These are phyloP conservation scores for Kazachstania africana DNA, from an alignment of 805 yeast species.

Conservation along the genomic window DNA sequence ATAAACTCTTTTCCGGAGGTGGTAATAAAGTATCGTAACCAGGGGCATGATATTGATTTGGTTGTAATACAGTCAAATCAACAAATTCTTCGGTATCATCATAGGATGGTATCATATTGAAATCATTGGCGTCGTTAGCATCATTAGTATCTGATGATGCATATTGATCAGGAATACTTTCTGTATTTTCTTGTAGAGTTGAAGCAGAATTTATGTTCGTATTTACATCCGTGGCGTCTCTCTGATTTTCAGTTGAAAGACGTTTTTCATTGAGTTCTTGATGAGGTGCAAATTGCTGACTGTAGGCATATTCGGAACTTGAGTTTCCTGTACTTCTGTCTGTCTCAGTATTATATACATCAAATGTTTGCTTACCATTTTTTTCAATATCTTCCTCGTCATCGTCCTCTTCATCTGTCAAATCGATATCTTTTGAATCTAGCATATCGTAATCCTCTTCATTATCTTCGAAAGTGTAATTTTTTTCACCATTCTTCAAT, in stretches of 20 bases:
- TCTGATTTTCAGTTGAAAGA: too few species aligned
- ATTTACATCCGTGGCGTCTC: too few species aligned
- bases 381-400: constrained; percentile 2
- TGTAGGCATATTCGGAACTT: constrained; percentile 4
- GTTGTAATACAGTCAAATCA: constrained; percentile 55
- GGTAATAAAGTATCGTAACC: constrained; percentile 58
- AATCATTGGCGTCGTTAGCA: neutral
- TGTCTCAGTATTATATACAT: constrained; percentile 18
- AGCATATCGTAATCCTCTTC: constrained; percentile 2
- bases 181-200: too few species aligned
- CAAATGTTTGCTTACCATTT: constrained; percentile 13
- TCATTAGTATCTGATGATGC: constrained; percentile 2
- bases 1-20: constrained; percentile 32
- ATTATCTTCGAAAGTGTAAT: constrained; percentile 2
- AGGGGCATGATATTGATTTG: constrained; percentile 56
- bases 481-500: too few species aligned
- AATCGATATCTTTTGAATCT: constrained; percentile 10
- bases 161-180: neutral
- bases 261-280: too few species aligned
- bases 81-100: constrained; percentile 29
- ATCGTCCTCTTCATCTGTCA: constrained; percentile 7
- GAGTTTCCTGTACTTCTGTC: constrained; percentile 21
- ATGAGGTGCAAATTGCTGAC: too few species aligned
- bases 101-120: constrained; percentile 5
- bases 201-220: too few species aligned